These are phyloP conservation scores for Sugiyamaella chiloensis DNA, from an alignment of 805 yeast species.

Conservation along the genomic window DNA sequence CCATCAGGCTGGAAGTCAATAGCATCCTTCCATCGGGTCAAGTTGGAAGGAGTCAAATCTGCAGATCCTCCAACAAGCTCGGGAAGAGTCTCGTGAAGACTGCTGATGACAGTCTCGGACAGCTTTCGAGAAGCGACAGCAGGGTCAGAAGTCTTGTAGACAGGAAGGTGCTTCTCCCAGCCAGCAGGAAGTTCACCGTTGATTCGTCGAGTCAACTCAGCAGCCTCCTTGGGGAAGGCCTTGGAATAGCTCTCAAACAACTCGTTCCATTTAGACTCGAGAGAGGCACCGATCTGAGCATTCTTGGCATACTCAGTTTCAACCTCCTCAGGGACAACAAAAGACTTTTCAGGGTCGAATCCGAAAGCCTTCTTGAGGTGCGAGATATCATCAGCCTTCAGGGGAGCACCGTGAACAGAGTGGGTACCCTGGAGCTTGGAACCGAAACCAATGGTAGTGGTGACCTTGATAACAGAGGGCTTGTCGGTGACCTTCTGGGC, in stretches of 20 bases:
- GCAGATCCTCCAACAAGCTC: conserved; percentile 98
- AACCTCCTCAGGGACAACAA: conserved; percentile 81
- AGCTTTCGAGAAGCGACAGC: conserved; percentile 93
- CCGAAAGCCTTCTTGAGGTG: conserved; percentile 84
- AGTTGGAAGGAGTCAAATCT: conserved; percentile 94
- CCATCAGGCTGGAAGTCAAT: conserved; percentile 90
- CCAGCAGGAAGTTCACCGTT: conserved; percentile 65
- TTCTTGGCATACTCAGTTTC: conserved; percentile 58
- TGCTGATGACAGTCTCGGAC: conserved; percentile 72
- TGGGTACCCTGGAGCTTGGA: conserved; percentile 81
- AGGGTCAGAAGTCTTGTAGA: conserved; percentile 70
- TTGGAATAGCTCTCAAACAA: conserved; percentile 57
- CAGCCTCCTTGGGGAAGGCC: conserved; percentile 74
- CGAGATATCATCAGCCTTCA: conserved; percentile 86
- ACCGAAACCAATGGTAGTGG: conserved; percentile 93
- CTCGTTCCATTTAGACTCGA: conserved; percentile 73
- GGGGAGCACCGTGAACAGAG: conserved; percentile 94
- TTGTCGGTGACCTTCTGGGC: conserved; percentile 76
- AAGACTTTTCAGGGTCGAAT: conserved; percentile 79
- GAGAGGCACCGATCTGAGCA: conserved; percentile 59
- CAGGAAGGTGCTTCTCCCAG: conserved; percentile 78
- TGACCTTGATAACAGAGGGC: conserved; percentile 86
- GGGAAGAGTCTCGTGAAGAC: conserved; percentile 64
- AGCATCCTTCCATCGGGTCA: conserved; percentile 81
- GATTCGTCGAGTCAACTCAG: conserved; percentile 77